Evolutionary conservation across 2,329 filamentous ascomycete species (phyloP).

Genomic region (Cladosporium colombiae): DNA sequence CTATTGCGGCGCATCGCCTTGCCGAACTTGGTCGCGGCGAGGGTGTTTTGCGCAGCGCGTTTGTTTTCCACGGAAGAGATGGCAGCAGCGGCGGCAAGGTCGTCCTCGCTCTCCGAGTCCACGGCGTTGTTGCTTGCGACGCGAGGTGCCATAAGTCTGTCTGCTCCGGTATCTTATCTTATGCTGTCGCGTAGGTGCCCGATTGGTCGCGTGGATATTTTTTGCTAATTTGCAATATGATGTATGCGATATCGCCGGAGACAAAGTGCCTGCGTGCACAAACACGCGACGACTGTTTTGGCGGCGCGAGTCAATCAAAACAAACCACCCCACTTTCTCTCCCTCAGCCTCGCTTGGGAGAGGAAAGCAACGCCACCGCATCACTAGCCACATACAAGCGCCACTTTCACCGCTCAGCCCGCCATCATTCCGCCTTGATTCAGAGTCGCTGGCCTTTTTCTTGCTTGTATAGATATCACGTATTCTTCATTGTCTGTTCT

Average conservation of each 20-base stretch:
- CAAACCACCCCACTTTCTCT: background rate
- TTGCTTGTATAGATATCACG: background rate
- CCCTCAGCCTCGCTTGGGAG: background rate
- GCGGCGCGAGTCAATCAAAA: constrained; percentile 1
- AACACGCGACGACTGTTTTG: constrained; percentile 5
- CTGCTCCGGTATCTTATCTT: background rate
- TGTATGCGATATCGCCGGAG: background rate
- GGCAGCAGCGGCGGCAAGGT: constrained; percentile 26
- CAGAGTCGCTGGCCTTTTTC: background rate
- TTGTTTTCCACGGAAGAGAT: constrained; percentile 25
- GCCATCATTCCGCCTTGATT: background rate
- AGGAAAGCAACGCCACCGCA: background rate
- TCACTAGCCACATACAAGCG: background rate
- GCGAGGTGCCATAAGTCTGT: constrained; percentile 10
- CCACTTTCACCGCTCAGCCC: constrained; percentile 2
- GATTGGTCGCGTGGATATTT: background rate
- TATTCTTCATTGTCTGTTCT: background rate
- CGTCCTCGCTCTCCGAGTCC: constrained; percentile 30
- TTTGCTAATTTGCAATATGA: background rate
- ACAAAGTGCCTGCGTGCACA: constrained; percentile 7
- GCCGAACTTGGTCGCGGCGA: constrained; percentile 40
- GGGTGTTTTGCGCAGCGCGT: constrained; percentile 26
- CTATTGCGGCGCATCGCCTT: constrained; percentile 41
- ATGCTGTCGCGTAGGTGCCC: constrained; percentile 3
- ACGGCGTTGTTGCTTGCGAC: constrained; percentile 21